Evolutionary conservation across 2,329 filamentous ascomycete genomes (phyloP).

Genomic region (Geosmithia flava): DNA sequence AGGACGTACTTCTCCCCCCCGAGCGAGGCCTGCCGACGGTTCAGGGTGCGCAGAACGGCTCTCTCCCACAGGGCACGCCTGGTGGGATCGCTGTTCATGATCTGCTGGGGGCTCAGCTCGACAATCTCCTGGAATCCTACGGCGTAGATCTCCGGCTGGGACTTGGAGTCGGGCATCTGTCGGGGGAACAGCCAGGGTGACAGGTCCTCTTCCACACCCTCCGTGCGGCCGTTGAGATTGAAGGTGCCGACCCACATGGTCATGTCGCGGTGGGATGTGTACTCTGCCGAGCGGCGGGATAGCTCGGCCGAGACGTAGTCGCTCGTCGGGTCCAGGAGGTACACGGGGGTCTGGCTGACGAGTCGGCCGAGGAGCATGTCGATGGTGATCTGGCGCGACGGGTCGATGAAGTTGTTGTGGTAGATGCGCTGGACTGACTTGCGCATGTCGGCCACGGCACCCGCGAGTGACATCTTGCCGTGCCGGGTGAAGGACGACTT

Average conservation of each 20-base stretch:
- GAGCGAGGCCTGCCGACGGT: slow-evolving; percentile 51
- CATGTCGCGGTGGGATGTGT: slow-evolving; percentile 61
- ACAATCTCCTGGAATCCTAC: slow-evolving; percentile 98
- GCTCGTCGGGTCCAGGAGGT: slow-evolving; percentile 88
- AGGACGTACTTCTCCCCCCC: slow-evolving; percentile 75
- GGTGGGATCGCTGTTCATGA: slow-evolving; percentile 94
- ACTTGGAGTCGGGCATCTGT: slow-evolving; percentile 25
- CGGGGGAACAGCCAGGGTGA: slow-evolving; percentile 74
- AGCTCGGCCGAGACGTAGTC: slow-evolving; percentile 78
- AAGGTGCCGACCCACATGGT: slow-evolving; percentile 82
- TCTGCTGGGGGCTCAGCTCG: slow-evolving; percentile 93
- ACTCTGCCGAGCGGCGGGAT: slow-evolving; percentile 54
- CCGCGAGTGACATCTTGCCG: slow-evolving; percentile 91
- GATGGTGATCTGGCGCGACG: slow-evolving; percentile 84
- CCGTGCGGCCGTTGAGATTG: slow-evolving; percentile 82
- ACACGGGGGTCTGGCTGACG: slow-evolving; percentile 71
- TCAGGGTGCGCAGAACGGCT: slow-evolving; percentile 67
- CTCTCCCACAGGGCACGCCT: slow-evolving; percentile 78
- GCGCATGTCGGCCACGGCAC: slow-evolving; percentile 84
- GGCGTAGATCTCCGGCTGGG: slow-evolving; percentile 73
- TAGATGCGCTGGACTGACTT: slow-evolving; percentile 92
- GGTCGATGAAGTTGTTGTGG: slow-evolving; percentile 96
- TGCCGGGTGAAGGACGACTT: slow-evolving; percentile 91
- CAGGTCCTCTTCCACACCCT: slow-evolving; percentile 67
- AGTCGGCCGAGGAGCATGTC: slow-evolving; percentile 81